Base-by-base conservation (phyloP, 495 filamentous ascomycete species). In the Penicillium robsamsonii region DNA sequence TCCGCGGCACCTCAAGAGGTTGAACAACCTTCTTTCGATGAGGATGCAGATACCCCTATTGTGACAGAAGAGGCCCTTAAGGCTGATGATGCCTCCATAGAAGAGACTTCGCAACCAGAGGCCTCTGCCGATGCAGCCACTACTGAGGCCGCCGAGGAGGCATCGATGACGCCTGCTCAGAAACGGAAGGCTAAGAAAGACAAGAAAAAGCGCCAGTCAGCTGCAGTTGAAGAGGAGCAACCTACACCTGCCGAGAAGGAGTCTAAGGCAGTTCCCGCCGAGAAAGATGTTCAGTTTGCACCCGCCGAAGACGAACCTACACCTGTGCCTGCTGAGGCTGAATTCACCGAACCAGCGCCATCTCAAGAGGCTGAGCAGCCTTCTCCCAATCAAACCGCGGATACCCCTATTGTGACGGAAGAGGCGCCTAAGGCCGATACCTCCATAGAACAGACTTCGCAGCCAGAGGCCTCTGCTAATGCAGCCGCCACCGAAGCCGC, bases 161-260 rank as follows among this genome's bases (percentile, higher is more conserved):
- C 68, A 11, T 12, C 45, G 20, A 59, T 57, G 40, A 38, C 50
- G 7, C 17, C 56, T 20, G 57, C 64, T 29, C 55, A 69, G 17
- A 77, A 75, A 61, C 75, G 74, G 53, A 75, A 75, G 61, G 62
- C 69, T 17, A 77, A 77, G 61, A 79, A 76, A 17, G 50, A 52
- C 2, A 52, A 52, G 50, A 52, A 51, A 24, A 40, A 52, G 37
- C 50, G 50, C n/a, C 46, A 33, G 6, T 48, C 46, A 20, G 12
- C 25, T 8, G 5, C n/a, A 1, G 20, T 13, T 2, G 30, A 50
- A 25, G 12, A 38, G 20, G 30, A 38, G 2, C 46, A 48, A 3
- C 13, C 38, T 24, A 11, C 18, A 5, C 12, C 50, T 27, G 24
- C n/a, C 11, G 45, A 52, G 20, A 50, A n/a, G n/a, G n/a, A 38